Evolutionary conservation across 495 filamentous ascomycete genomes (phyloP), one percentile per base, ranked within the genome.

Genomic region (Daldinia decipiens): DNA sequence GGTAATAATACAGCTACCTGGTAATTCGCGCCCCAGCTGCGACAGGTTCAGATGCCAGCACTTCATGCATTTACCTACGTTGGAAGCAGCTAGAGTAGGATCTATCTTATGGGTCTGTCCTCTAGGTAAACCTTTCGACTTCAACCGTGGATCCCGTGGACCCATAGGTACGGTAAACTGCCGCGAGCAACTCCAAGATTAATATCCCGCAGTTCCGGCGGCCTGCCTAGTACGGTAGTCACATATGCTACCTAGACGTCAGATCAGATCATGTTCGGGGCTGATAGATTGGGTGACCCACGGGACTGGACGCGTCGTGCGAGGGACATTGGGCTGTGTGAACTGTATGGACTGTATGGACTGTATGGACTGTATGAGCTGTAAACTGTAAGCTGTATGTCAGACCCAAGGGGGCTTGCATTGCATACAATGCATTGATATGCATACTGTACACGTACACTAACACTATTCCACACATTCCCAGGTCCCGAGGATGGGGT

Each of bases 241-340:
- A 27, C 54, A 62, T 67, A 71, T 64, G 59, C 62, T 64, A 58
- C 39, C 59, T 17, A 53, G 17, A 62, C 32, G 62, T 73, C 52
- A 72, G 65, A 65, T 73, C 65, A 68, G 53, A 69, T 65, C 70
- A 69, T 73, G 39, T 62, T 45, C 36, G 51, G 27, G 62, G 47
- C 21, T 59, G 24, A 43, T 53, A 31, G 65, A 38, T 50, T 56
- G 36, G 50, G 39, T 19, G 70, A 73, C 68, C 70, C 64, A 47
- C 70, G 56, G 13, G 50, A 67, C 47, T 55, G 45, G 64, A 55
- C 43, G 60, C 60, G 31, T 65, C 47, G 57, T 21, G 51, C 34
- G 29, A 51, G 34, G 34, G 36, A 60, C 7, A 40, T 29, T 62
- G 24, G 36, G 38, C n/a, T 24, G 21, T 24, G 21, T 62, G 24